These are phyloP conservation scores for Penicillium chermesinum DNA, from an alignment of 495 filamentous ascomycete genomes.

Conservation along the genomic window DNA sequence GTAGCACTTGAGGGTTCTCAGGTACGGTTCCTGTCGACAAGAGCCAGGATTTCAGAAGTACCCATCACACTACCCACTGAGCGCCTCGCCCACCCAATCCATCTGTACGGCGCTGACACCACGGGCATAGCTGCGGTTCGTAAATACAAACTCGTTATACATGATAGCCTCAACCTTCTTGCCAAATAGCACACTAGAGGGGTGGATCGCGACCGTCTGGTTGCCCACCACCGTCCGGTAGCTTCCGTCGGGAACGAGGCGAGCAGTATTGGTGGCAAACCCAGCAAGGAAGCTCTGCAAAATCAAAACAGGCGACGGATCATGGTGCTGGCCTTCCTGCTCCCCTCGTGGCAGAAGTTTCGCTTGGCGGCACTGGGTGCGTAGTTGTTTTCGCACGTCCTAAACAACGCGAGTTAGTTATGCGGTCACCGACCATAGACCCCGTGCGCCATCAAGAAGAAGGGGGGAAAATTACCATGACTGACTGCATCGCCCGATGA, in stretches of 20 bases:
- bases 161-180: slow-evolving; percentile 90
- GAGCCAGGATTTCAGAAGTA: too few relatives aligned
- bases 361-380: slow-evolving; percentile 51
- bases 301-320: slow-evolving; percentile 45
- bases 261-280: slow-evolving; percentile 76
- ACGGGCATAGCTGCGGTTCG: slow-evolving; percentile 83
- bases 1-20: neutral
- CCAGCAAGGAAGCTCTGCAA: slow-evolving; percentile 78
- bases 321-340: slow-evolving; percentile 7
- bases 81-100: slow-evolving; percentile 73
- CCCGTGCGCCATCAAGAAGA: too few relatives aligned
- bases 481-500: slow-evolving; percentile 74
- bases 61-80: slow-evolving; percentile 39
- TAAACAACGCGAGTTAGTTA: slow-evolving; percentile 14
- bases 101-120: slow-evolving; percentile 83
- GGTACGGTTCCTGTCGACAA: too few relatives aligned
- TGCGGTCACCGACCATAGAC: neutral
- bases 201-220: slow-evolving; percentile 85
- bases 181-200: slow-evolving; percentile 77
- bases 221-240: slow-evolving; percentile 81
- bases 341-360: slow-evolving; percentile 32
- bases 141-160: slow-evolving; percentile 95
- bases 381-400: slow-evolving; percentile 87
- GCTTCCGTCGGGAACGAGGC: slow-evolving; percentile 74
- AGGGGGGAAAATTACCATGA: slow-evolving; percentile 58